phyloP scores from a whole-genome alignment of 2,329 filamentous ascomycete species.

The Xylariaceae sp. region DNA sequence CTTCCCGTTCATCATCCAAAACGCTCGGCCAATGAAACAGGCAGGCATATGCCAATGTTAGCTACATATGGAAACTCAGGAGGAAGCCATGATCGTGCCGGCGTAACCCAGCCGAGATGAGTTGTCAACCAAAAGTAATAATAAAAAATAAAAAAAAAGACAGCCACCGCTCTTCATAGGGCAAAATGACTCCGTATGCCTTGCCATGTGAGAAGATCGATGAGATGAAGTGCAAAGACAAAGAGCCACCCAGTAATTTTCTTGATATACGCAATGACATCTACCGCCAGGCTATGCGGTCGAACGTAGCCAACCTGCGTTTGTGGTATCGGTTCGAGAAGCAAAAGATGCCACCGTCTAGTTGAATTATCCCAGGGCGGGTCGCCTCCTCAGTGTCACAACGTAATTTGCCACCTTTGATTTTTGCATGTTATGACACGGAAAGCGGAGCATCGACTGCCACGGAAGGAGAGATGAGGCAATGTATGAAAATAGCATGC shows the following conservation, averaged over 20 bases:
- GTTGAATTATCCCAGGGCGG: background rate
- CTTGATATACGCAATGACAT: constrained; percentile 10
- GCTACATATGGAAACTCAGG: constrained; percentile 11
- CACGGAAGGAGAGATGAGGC: background rate
- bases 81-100: constrained; percentile 22
- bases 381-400: constrained; percentile 12
- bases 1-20: background rate
- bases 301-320: constrained; percentile 15
- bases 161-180: constrained; percentile 5
- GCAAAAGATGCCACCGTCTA: constrained; percentile 17
- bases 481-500: constrained; percentile 3
- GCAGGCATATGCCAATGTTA: constrained; percentile 2
- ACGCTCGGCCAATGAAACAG: background rate
- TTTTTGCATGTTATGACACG: constrained; percentile 5
- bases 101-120: constrained; percentile 12
- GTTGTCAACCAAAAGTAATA: constrained; percentile 3
- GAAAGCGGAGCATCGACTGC: constrained; percentile 6
- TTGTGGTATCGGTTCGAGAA: constrained; percentile 14
- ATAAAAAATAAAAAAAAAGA: constrained; percentile 12
- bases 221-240: constrained; percentile 14
- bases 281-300: constrained; percentile 20
- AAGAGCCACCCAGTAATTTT: constrained; percentile 13
- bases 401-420: background rate
- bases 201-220: constrained; percentile 18
- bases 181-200: constrained; percentile 14